Conservation (phyloP, 495 filamentous ascomycete species). For the Elasticomyces elasticus region DNA sequence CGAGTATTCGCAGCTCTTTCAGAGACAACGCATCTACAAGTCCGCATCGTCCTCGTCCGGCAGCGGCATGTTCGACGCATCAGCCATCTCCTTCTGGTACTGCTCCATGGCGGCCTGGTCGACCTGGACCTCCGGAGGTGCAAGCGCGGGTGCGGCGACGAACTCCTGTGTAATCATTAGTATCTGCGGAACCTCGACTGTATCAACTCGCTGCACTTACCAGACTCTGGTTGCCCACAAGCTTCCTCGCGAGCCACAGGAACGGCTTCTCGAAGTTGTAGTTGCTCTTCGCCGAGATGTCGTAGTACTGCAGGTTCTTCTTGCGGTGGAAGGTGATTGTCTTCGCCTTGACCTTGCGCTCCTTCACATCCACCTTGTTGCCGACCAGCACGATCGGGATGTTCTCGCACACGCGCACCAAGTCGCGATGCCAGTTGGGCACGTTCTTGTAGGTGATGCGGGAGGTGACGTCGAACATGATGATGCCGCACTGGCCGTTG, state of each 20-base stretch:
- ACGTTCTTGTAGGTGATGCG: slow-evolving; percentile 99
- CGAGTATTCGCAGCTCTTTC: background rate
- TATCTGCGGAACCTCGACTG: background rate
- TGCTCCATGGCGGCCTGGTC: slow-evolving; percentile 68
- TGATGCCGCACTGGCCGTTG: slow-evolving; percentile 99
- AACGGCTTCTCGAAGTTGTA: slow-evolving; percentile 99
- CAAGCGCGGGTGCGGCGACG: slow-evolving; percentile 87
- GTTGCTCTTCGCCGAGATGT: slow-evolving; percentile 99
- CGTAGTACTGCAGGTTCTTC: slow-evolving; percentile 99
- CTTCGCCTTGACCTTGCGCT: slow-evolving; percentile 99
- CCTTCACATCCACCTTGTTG: slow-evolving; percentile 99
- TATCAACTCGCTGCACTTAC: slow-evolving; percentile 43
- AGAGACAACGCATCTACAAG: slow-evolving; percentile 38
- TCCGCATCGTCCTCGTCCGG: slow-evolving; percentile 91
- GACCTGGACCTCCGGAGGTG: slow-evolving; percentile 82
- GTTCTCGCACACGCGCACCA: slow-evolving; percentile 99
- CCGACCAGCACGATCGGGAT: slow-evolving; percentile 96
- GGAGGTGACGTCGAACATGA: slow-evolving; percentile 99
- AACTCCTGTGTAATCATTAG: slow-evolving; percentile 61
- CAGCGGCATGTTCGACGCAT: slow-evolving; percentile 71
- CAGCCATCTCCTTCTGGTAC: slow-evolving; percentile 82
- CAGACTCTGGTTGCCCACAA: slow-evolving; percentile 84
- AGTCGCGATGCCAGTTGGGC: slow-evolving; percentile 99
- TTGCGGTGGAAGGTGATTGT: slow-evolving; percentile 99
- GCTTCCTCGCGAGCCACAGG: slow-evolving; percentile 97